These are phyloP conservation scores for Grosmannia serpens DNA, from an alignment of 2,329 filamentous ascomycete species.

Conservation along the genomic window DNA sequence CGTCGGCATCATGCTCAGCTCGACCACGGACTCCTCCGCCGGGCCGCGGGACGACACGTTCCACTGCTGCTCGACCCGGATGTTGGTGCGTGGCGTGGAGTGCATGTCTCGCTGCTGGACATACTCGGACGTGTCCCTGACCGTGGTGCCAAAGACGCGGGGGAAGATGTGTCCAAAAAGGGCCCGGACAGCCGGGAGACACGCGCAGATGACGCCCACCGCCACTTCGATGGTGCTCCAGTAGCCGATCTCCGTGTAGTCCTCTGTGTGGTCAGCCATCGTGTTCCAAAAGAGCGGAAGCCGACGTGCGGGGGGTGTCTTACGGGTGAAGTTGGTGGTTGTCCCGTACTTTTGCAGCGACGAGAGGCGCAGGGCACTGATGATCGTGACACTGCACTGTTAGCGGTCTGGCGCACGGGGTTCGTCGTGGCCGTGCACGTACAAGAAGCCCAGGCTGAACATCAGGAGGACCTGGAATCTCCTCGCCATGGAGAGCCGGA, in stretches of 20 bases:
- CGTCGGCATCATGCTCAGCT: too few species aligned
- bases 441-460: conserved; percentile 23
- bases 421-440: not conserved
- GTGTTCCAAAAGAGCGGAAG: too few species aligned
- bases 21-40: too few species aligned
- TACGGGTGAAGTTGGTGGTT: not conserved
- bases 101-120: not conserved
- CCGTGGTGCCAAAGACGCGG: not conserved
- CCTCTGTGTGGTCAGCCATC: conserved; percentile 3
- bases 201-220: conserved; percentile 21
- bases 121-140: not conserved
- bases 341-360: conserved; percentile 8
- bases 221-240: conserved; percentile 24
- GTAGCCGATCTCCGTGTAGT: conserved; percentile 12
- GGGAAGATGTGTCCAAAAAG: not conserved
- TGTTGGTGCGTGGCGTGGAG: too few species aligned
- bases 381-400: conserved; percentile 15
- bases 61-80: too few species aligned
- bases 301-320: not conserved
- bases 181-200: conserved; percentile 20
- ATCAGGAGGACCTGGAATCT: conserved; percentile 22
- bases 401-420: too few species aligned
- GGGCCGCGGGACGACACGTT: too few species aligned
- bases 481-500: conserved; percentile 19
- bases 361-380: conserved; percentile 13